phyloP scores from a whole-genome alignment of 2,329 filamentous ascomycete species.

The Erysiphe neolycopersici region DNA sequence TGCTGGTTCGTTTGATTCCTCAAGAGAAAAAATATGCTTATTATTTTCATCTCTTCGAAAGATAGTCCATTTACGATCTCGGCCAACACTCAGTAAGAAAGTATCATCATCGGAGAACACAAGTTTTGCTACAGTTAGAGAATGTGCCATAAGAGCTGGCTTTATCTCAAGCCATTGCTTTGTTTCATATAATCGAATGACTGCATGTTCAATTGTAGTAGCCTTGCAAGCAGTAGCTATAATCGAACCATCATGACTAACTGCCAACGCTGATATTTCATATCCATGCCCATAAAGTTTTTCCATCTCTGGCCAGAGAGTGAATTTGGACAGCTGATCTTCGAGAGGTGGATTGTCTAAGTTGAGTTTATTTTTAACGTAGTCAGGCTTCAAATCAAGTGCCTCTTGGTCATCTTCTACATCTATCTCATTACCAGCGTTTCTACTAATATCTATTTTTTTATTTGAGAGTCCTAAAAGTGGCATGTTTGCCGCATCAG shows the following conservation, averaged over 20 bases:
- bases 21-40: slow-evolving; percentile 23
- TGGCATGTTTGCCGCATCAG: slow-evolving; percentile 81
- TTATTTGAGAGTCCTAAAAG: slow-evolving; percentile 93
- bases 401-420: slow-evolving; percentile 15
- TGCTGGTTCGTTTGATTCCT: slow-evolving; percentile 50
- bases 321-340: slow-evolving; percentile 68
- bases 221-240: slow-evolving; percentile 86
- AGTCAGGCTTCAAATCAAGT: slow-evolving; percentile 9
- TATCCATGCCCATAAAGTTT: slow-evolving; percentile 97
- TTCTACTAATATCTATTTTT: slow-evolving; percentile 36
- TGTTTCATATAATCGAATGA: slow-evolving; percentile 78
- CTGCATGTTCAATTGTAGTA: slow-evolving; percentile 77
- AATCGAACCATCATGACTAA: slow-evolving; percentile 44
- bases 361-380: slow-evolving; percentile 23
- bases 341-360: slow-evolving; percentile 58
- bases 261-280: slow-evolving; percentile 71
- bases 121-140: slow-evolving; percentile 60
- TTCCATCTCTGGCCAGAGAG: slow-evolving; percentile 85
- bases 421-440: neutral
- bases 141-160: slow-evolving; percentile 61
- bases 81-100: slow-evolving; percentile 62
- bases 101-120: slow-evolving; percentile 51
- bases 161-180: slow-evolving; percentile 64
- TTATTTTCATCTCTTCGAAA: slow-evolving; percentile 28
- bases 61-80: slow-evolving; percentile 76